Base-by-base conservation (phyloP, 129 eudicot genomes). In the Chrysanthemum lavandulifolium region DNA sequence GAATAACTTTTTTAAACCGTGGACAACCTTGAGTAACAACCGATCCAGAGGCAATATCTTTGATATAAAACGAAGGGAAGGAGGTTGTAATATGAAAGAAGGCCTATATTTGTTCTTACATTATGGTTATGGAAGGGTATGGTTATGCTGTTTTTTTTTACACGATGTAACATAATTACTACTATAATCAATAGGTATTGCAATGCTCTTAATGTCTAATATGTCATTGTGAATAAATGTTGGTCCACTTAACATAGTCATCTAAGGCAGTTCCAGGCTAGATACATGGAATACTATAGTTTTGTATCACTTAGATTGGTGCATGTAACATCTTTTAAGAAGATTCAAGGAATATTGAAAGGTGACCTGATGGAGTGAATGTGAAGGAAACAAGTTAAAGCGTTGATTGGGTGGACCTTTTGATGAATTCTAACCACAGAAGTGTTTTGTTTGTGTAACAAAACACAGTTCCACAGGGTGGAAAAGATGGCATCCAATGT, bases 321-420 rank as follows among this genome's bases (percentile, higher is more conserved):
- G 60, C 1, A 48, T 36, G 76, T 36, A 62, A 19, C 36, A 13
- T 69, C 51, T 60, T 53, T 70, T 13, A 27, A 51, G 70, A 77
- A 77, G 81, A 61, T 70, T 50, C 36, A 62, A 61, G 52, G 65
- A 61, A 45, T 69, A 65, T 67, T 76, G 4, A 57, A 76, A 69
- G 81, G 43, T 61, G 48, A 65, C 36, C 76, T 70, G 76, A 61
- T 61, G 31, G 58, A 50, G 81, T 70, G 76, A 77, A 71, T 33
- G 71, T 70, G 76, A 77, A 70, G 72, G 76, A 52, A 70, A 54
- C 67, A 52, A 61, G 59, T 70, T 77, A 77, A 70, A 77, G 81
- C n/a, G 27, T 29, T 43, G 54, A 69, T 57, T 25, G 80, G 54
- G 80, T 58, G 76, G 69, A 56, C 18, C 80, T 69, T 77, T 69